Evolutionary conservation across 192 early-diverging fungal species (phyloP), one percentile per base, ranked within the genome.

Genomic region (Phycomyces blakesleeanus): DNA sequence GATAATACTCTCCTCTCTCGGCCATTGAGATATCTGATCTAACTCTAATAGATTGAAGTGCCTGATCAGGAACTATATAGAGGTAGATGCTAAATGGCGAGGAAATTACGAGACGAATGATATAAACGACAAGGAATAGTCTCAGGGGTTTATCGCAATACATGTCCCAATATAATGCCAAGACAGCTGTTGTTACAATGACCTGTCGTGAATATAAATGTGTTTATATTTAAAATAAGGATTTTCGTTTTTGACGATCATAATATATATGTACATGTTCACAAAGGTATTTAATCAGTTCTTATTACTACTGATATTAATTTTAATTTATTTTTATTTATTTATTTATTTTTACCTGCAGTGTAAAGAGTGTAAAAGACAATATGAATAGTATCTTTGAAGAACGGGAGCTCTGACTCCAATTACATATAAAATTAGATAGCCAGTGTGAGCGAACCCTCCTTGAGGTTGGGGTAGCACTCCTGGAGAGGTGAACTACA

Each of bases 51-150:
- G 42, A 15, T 22, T 42, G 55, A 42, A 50, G 68, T 59, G 51
- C 49, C 62, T 64, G 54, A 59, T 61, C 49, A 21, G 87, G 83
- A 61, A 83, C 74, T 40, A 90, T 68, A 50, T 82, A 78, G 34
- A 79, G 75, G 61, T 78, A 83, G 26, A 88, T 59, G 25, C 80
- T 81, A 16, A 93, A 79, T 26, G 91, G 91, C 38, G 81, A 78
- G 18, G 77, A 77, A 34, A 89, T 38, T 18, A 83, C 63, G 16
- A 86, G 66, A 20, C 87, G 78, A 14, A 83, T 38, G 26, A 86
- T 74, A 55, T 88, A 81, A 0, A 90, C 66, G 26, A 83, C 75
- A 34, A 91, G 64, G 49, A 87, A 88, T 7, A 79, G 57, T 22
- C 81, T 78, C 10, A 93, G 76, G 18, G 75, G 74, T 27, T 77